These are phyloP conservation scores for Limnomonas spitsbergensis DNA, from an alignment of 139 green algal genomes.

Conservation along the genomic window DNA sequence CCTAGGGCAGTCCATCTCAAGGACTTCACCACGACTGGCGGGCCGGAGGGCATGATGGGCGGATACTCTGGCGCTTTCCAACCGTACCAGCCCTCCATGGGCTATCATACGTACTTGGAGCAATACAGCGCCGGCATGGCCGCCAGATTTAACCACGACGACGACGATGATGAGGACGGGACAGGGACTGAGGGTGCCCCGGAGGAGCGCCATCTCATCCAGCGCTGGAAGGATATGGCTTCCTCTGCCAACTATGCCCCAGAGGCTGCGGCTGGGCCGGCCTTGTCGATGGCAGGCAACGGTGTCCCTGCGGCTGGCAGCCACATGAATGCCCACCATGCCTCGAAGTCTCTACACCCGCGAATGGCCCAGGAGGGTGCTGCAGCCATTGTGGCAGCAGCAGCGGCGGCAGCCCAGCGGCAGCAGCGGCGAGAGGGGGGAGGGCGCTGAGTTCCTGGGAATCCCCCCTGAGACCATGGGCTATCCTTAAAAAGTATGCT, in stretches of 20 bases:
- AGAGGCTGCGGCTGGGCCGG: background rate
- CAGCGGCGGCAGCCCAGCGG: background rate
- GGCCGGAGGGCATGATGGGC: background rate
- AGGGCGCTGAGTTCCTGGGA: too few species aligned
- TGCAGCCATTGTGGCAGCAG: background rate
- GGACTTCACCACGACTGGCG: background rate
- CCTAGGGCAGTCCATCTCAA: constrained; percentile 7
- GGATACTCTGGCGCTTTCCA: background rate
- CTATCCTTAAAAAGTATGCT: too few species aligned
- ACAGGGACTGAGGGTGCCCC: background rate
- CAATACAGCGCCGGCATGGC: background rate
- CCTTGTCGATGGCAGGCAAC: background rate
- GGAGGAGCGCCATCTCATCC: background rate
- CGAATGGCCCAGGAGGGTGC: background rate
- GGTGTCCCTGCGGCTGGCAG: background rate
- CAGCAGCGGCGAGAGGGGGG: too few species aligned
- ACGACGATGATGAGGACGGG: background rate
- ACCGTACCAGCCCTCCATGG: constrained; percentile 1
- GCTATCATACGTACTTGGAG: background rate
- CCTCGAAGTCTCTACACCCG: background rate
- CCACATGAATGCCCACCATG: background rate
- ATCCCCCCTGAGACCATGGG: too few species aligned
- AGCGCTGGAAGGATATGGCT: constrained; percentile 1
- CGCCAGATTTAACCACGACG: too few species aligned
- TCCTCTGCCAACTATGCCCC: background rate